Base-by-base conservation (phyloP, 148 eudicot genomes). In the Cornus controversa region DNA sequence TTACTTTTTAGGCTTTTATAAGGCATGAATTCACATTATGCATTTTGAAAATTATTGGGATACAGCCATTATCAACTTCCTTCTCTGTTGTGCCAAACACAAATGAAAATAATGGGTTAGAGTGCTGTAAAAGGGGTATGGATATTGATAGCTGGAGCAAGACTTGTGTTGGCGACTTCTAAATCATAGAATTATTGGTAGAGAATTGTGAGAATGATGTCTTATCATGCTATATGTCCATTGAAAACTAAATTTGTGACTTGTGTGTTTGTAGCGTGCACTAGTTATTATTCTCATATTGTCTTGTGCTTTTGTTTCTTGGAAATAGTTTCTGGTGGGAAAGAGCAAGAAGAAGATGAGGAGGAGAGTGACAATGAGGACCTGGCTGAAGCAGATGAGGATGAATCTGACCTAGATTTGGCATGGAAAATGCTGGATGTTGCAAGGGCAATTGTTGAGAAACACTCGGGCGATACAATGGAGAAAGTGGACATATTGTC, bases 401-500 rank as follows among this genome's bases (percentile, higher is more conserved):
- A 93, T 53, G 99, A 93, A 78, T 90, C 98, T 83, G 98, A 93
- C 89, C 84, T 96, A 82, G 98, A 93, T 80, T 85, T 91, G 81
- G 95, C 99, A 45, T 96, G 99, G 97, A 93, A 96, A 85, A 90
- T 91, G 97, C 90, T 96, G 66, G 99, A 96, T 91, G 85, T 93
- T 86, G 95, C 98, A 8, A 89, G 99, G 84, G 99, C 92, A 67
- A 96, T 93, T 83, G 88, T 83, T 68, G 98, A 92, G 80, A 96
- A 89, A 84, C 83, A 87, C 74, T 85, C 93, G 1, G 79, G 78
- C 50, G 93, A 92, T 42, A 89, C 99, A 29, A 71, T 93, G 91
- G 93, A 93, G 74, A 92, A 89, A 84, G 95, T 93, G 72, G 95
- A 93, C 69, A 88, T 96, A 77, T 82, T 93, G 83, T 93, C 99